phyloP scores from a whole-genome alignment of 306 rosid genomes.

The Benincasa hispida region DNA sequence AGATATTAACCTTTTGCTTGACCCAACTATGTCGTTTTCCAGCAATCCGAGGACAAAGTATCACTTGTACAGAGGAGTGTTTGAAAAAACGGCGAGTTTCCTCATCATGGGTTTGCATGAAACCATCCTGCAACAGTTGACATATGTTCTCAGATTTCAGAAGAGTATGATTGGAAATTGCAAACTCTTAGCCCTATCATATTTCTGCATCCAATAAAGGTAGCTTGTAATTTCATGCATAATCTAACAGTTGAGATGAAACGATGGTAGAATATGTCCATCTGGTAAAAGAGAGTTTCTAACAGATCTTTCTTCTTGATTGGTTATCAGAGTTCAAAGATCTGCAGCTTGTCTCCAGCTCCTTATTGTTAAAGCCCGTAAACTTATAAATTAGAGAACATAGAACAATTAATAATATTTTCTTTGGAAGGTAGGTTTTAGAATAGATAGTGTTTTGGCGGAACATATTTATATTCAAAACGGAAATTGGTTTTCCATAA shows the following conservation, averaged over 20 bases:
- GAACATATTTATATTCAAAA: background rate
- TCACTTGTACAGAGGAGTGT: slow-evolving; percentile 82
- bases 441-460: background rate
- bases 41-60: slow-evolving; percentile 79
- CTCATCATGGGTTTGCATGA: slow-evolving; percentile 96
- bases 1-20: slow-evolving; percentile 56
- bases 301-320: background rate
- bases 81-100: slow-evolving; percentile 91
- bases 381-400: background rate
- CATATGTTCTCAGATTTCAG: background rate
- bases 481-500: background rate
- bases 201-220: slow-evolving; percentile 2
- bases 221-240: background rate
- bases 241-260: background rate
- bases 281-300: background rate
- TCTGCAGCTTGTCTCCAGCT: background rate
- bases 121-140: slow-evolving; percentile 58
- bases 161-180: background rate
- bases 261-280: background rate
- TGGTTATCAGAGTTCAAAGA: background rate
- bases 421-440: background rate
- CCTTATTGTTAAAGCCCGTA: background rate
- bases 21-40: slow-evolving; percentile 91
- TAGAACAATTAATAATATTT: background rate
- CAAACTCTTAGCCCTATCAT: background rate